phyloP scores from a whole-genome alignment of 805 yeast species.

The Yamadazyma kitorensis region DNA sequence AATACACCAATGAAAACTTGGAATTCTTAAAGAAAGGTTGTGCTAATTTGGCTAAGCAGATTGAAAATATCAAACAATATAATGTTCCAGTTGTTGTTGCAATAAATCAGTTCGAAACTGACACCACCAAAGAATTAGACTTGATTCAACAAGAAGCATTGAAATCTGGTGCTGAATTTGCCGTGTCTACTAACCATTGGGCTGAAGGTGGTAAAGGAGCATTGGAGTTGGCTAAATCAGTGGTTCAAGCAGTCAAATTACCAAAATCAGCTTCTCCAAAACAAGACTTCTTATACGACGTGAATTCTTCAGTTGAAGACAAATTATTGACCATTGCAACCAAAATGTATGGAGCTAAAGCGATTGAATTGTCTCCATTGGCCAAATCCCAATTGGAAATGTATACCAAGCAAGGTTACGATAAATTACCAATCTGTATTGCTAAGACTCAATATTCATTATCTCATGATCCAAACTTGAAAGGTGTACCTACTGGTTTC shows the following conservation, averaged over 20 bases:
- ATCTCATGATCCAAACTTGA: slow-evolving; percentile 77
- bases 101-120: slow-evolving; percentile 82
- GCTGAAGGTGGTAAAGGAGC: slow-evolving; percentile 95
- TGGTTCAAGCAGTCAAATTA: slow-evolving; percentile 60
- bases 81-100: slow-evolving; percentile 95
- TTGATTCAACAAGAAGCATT: slow-evolving; percentile 76
- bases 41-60: slow-evolving; percentile 87
- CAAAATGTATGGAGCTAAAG: slow-evolving; percentile 76
- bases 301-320: slow-evolving; percentile 70
- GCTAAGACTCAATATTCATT: slow-evolving; percentile 85
- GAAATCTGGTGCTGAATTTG: slow-evolving; percentile 91
- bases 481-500: slow-evolving; percentile 82
- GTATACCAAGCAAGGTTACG: slow-evolving; percentile 74
- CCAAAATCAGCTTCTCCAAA: slow-evolving; percentile 30
- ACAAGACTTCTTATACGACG: slow-evolving; percentile 63
- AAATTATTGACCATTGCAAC: slow-evolving; percentile 77
- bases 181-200: slow-evolving; percentile 92
- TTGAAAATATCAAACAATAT: slow-evolving; percentile 75
- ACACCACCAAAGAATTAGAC: slow-evolving; percentile 75
- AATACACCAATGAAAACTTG: slow-evolving; percentile 75
- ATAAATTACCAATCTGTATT: slow-evolving; percentile 74
- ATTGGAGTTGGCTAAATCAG: slow-evolving; percentile 76
- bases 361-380: slow-evolving; percentile 63
- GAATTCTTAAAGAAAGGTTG: slow-evolving; percentile 78
- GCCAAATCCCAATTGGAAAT: slow-evolving; percentile 68